phyloP scores from a whole-genome alignment of 495 filamentous ascomycete species.

The Cladorrhinum samala region DNA sequence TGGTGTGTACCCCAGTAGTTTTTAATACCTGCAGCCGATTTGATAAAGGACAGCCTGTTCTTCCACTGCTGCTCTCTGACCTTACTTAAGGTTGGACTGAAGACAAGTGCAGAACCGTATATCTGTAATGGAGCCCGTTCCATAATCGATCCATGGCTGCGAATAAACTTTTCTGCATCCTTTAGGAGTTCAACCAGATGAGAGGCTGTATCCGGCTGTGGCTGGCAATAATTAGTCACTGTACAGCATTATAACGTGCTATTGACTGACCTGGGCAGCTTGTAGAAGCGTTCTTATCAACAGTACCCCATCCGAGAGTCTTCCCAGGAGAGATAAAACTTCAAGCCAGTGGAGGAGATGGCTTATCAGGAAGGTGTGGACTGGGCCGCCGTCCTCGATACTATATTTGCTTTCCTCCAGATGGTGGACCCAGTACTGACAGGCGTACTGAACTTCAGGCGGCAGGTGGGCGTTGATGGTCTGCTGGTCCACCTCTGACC shows the following conservation, averaged over 20 bases:
- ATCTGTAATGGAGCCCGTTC: constrained; percentile 18
- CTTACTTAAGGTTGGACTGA: constrained; percentile 17
- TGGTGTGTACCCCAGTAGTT: too few relatives aligned
- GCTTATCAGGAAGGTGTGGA: constrained; percentile 32
- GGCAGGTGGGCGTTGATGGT: constrained; percentile 22
- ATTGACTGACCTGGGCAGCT: constrained; percentile 11
- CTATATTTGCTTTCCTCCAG: constrained; percentile 24
- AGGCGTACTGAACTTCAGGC: constrained; percentile 27
- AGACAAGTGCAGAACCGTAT: constrained; percentile 10
- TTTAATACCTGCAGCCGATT: constrained; percentile 5
- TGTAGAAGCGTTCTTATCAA: constrained; percentile 6
- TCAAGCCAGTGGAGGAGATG: constrained; percentile 37
- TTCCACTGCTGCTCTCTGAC: constrained; percentile 9
- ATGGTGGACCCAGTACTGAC: constrained; percentile 45
- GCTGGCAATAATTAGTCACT: constrained; percentile 1
- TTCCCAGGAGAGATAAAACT: constrained; percentile 28
- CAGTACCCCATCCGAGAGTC: constrained; percentile 24
- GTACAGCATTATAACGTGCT: constrained; percentile 11
- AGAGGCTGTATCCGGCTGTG: constrained; percentile 1
- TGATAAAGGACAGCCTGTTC: constrained; percentile 8
- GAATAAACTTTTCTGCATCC: constrained; percentile 25
- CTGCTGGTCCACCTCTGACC: constrained; percentile 12
- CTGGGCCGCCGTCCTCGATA: constrained; percentile 18
- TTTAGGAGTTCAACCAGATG: constrained; percentile 10
- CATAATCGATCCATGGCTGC: constrained; percentile 19